Conservation (phyloP, 2,329 filamentous ascomycete genomes). For the Fusarium foetens region DNA sequence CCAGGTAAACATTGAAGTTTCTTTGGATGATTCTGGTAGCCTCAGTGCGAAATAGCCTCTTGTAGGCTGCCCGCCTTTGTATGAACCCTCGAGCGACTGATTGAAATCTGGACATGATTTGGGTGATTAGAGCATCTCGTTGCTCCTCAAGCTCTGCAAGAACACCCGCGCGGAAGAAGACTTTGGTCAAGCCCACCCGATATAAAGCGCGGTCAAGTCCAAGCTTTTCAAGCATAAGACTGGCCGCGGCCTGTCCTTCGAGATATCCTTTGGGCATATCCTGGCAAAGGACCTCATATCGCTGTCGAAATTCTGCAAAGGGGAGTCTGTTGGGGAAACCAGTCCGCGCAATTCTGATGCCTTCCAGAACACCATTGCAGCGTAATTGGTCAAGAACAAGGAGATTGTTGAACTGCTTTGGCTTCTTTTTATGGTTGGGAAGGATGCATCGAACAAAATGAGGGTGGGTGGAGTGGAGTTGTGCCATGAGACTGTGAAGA, state of each 20-base stretch:
- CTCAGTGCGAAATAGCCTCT: constrained; percentile 92
- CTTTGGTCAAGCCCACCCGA: constrained; percentile 93
- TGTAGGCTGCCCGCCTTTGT: constrained; percentile 88
- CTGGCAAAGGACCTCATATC: constrained; percentile 92
- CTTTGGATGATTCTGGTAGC: constrained; percentile 93
- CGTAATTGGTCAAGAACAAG: constrained; percentile 97
- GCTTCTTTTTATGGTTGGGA: constrained; percentile 96
- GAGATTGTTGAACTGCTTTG: constrained; percentile 89
- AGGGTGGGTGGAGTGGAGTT: constrained; percentile 94
- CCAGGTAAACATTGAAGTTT: constrained; percentile 91
- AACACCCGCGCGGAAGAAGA: constrained; percentile 97
- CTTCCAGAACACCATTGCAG: constrained; percentile 99
- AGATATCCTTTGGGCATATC: constrained; percentile 91
- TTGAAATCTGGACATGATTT: constrained; percentile 95
- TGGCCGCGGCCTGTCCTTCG: constrained; percentile 86
- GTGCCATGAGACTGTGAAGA: constrained; percentile 92
- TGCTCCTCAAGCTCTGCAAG: constrained; percentile 97
- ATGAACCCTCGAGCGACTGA: constrained; percentile 90
- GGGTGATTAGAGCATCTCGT: constrained; percentile 88
- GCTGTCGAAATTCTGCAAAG: constrained; percentile 92
- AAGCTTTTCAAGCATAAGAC: constrained; percentile 89
- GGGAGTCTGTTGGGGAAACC: constrained; percentile 94
- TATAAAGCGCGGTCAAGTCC: constrained; percentile 87
- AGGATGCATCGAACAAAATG: constrained; percentile 98
- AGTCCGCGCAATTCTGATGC: constrained; percentile 95